phyloP scores from a whole-genome alignment of 140 eudicot genomes.

The Senecio squalidus region DNA sequence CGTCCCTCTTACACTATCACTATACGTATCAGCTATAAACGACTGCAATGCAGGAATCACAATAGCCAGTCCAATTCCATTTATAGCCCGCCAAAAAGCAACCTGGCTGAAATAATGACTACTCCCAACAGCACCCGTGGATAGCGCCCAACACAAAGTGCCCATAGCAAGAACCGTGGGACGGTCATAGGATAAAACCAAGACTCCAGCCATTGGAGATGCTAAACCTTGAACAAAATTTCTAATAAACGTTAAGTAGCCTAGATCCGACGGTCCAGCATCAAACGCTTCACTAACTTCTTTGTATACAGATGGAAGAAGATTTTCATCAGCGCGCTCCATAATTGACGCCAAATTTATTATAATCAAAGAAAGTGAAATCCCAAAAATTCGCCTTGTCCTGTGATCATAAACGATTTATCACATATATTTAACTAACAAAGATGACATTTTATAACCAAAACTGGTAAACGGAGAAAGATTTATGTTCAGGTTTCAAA shows the following conservation, averaged over 20 bases:
- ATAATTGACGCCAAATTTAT: constrained; percentile 91
- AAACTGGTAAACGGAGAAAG: too few species aligned
- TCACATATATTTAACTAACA: too few species aligned
- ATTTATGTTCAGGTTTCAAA: too few species aligned
- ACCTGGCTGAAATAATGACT: constrained; percentile 69
- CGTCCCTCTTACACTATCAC: constrained; percentile 69
- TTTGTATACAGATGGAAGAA: constrained; percentile 93
- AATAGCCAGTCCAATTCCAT: constrained; percentile 90
- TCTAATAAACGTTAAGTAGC: constrained; percentile 68
- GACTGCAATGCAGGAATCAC: constrained; percentile 96
- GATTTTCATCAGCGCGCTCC: constrained; percentile 95
- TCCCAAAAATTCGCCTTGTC: constrained; percentile 55
- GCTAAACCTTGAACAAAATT: constrained; percentile 85
- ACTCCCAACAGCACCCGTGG: constrained; percentile 87
- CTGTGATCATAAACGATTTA: constrained; percentile 27
- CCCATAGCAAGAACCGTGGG: constrained; percentile 83
- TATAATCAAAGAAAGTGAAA: constrained; percentile 72
- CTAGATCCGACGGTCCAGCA: constrained; percentile 90
- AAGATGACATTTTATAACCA: too few species aligned
- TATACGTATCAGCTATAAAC: constrained; percentile 86
- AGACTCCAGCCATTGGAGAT: constrained; percentile 81
- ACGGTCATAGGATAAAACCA: constrained; percentile 75
- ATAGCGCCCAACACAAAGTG: constrained; percentile 81
- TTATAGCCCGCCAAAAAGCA: constrained; percentile 84
- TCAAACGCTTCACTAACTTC: constrained; percentile 89